Conservation (phyloP, 1,284 basidiomycete genomes). For the Sanghuangporus weigelae region DNA sequence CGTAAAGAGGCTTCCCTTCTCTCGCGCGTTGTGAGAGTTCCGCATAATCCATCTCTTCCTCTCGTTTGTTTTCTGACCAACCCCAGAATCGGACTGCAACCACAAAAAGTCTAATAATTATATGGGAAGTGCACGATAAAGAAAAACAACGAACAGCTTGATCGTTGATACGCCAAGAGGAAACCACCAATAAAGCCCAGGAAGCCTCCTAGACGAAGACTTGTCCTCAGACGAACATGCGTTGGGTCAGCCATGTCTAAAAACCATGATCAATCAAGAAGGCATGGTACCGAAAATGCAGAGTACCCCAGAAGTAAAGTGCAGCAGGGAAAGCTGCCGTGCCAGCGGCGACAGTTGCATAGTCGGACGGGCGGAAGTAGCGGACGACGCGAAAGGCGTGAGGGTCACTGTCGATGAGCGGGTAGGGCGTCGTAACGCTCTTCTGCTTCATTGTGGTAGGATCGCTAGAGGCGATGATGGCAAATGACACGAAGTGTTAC, state of each 20-base stretch:
- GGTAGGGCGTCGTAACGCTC: slow-evolving; percentile 67
- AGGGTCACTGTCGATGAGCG: slow-evolving; percentile 90
- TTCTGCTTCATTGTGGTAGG: slow-evolving; percentile 59
- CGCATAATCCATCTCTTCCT: slow-evolving; percentile 68
- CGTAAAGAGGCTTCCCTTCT: slow-evolving; percentile 81
- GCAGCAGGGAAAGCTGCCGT: slow-evolving; percentile 77
- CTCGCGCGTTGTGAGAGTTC: slow-evolving; percentile 71
- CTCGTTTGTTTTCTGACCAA: slow-evolving; percentile 87
- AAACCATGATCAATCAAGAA: background rate
- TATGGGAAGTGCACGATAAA: background rate
- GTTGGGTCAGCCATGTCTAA: slow-evolving; percentile 43
- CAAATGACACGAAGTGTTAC: background rate
- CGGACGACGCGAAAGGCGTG: slow-evolving; percentile 84
- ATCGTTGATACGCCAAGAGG: slow-evolving; percentile 89
- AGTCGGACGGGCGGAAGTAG: slow-evolving; percentile 89
- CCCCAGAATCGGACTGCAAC: slow-evolving; percentile 91
- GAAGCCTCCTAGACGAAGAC: slow-evolving; percentile 42
- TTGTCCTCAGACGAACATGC: slow-evolving; percentile 30
- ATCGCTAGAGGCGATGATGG: background rate
- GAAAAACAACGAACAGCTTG: slow-evolving; percentile 57
- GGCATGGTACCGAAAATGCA: slow-evolving; percentile 2
- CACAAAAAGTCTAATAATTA: background rate
- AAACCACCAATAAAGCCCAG: slow-evolving; percentile 86
- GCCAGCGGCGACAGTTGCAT: slow-evolving; percentile 76
- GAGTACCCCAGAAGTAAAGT: slow-evolving; percentile 69